phyloP scores from a whole-genome alignment of 73 alveolate genomes.

The Diophrys sp. region DNA sequence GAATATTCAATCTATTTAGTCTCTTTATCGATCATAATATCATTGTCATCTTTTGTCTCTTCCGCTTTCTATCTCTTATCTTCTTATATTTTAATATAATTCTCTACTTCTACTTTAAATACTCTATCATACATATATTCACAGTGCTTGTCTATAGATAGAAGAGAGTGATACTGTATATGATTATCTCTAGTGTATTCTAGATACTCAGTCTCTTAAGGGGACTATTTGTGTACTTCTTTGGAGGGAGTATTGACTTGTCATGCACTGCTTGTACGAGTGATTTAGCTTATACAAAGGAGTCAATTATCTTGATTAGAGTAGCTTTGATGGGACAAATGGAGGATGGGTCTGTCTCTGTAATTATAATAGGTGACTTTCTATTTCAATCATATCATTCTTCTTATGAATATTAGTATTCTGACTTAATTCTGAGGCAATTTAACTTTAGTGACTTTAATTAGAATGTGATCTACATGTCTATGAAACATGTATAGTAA shows the following conservation, averaged over 20 bases:
- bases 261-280: conserved; percentile 87
- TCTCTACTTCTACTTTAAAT: conserved; percentile 40
- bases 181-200: conserved; percentile 39
- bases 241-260: no score
- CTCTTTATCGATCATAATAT: no score
- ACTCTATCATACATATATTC: conserved; percentile 18
- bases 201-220: conserved; percentile 53
- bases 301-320: conserved; percentile 92
- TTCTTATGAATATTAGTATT: no score
- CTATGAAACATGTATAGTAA: no score
- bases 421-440: no score
- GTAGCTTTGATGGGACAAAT: conserved; percentile 93
- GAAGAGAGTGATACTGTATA: background rate
- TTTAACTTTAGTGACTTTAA: no score
- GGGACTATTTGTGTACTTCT: conserved; percentile 12
- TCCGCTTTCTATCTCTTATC: no score
- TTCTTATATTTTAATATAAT: conserved; percentile 50
- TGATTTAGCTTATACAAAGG: conserved; percentile 95
- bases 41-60: no score
- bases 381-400: no score
- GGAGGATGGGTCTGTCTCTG: conserved; percentile 76
- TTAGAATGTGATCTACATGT: no score
- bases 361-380: conserved; percentile 96
- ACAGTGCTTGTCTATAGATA: no score
- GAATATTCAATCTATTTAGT: no score